A percentile compares a stretch with the other conserved stretches of the same genome.
Conservation (phyloP, 225 moss, liverwort and hornwort genomes). For the Polytrichum commune region DNA sequence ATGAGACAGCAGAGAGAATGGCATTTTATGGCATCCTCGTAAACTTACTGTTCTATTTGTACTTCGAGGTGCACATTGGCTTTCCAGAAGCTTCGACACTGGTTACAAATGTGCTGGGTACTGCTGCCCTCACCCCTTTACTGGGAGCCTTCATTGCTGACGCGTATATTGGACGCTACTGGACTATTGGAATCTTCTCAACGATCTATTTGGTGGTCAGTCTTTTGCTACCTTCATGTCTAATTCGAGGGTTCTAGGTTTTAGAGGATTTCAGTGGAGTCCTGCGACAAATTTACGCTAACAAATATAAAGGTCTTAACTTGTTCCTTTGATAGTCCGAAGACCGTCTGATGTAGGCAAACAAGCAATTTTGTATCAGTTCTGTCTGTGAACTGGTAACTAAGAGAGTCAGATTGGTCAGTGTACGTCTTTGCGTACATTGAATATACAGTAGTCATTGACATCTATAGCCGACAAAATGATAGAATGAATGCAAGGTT, state of each 20-base stretch:
- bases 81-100: slow-evolving; percentile 59
- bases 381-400: no score
- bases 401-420: no score
- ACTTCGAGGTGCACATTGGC: slow-evolving; percentile 49
- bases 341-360: no score
- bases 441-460: no score
- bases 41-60: slow-evolving; percentile 55
- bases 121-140: slow-evolving; percentile 52
- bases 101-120: slow-evolving; percentile 58
- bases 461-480: no score
- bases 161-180: slow-evolving; percentile 65
- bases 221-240: neutral
- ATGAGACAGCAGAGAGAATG: slow-evolving; percentile 70
- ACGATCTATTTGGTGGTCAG: slow-evolving; percentile 53
- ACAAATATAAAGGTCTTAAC: no score
- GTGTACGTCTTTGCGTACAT: no score
- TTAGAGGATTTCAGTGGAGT: neutral
- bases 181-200: slow-evolving; percentile 66
- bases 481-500: no score
- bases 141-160: slow-evolving; percentile 71
- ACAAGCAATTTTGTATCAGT: no score
- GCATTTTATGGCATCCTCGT: slow-evolving; percentile 54
- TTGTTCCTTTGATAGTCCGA: no score
- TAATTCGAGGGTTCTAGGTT: neutral
- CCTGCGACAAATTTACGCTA: no score